phyloP scores from a whole-genome alignment of 1,284 basidiomycete species.

The Vanrija sp. region DNA sequence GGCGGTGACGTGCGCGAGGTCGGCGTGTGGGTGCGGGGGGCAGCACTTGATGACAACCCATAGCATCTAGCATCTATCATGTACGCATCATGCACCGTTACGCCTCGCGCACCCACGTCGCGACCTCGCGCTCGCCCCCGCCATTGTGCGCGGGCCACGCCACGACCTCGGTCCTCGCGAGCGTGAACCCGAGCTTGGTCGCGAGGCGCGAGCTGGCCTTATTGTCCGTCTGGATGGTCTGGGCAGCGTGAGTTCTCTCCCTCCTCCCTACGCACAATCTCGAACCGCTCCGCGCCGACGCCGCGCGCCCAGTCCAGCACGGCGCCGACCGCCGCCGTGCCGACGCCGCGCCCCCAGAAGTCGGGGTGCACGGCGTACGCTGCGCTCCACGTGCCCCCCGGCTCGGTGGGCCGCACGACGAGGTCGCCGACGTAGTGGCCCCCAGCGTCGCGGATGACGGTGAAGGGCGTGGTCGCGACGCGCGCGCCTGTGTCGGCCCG shows the following conservation, averaged over 20 bases:
- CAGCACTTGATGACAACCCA: no score
- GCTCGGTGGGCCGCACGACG: neutral
- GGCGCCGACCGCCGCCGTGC: neutral
- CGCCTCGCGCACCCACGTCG: neutral
- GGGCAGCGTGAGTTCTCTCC: neutral
- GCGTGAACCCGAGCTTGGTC: neutral
- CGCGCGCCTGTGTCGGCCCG: neutral
- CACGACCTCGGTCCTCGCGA: neutral
- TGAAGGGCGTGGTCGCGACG: neutral
- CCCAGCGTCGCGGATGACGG: neutral
- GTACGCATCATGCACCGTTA: no score
- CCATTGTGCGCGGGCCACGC: neutral
- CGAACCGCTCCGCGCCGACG: neutral
- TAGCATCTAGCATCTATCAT: neutral
- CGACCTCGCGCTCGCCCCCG: neutral
- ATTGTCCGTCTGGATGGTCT: neutral
- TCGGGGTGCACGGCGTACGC: slow-evolving; percentile 1
- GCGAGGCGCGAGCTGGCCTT: neutral
- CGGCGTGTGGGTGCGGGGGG: no score
- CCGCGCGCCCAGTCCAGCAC: neutral
- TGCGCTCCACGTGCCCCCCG: neutral
- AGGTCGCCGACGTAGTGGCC: neutral
- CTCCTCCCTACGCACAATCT: neutral
- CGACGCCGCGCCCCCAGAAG: neutral
- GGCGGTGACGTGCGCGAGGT: no score